Base-by-base conservation (phyloP, 805 yeast species). In the Allodekkera sacchari region DNA sequence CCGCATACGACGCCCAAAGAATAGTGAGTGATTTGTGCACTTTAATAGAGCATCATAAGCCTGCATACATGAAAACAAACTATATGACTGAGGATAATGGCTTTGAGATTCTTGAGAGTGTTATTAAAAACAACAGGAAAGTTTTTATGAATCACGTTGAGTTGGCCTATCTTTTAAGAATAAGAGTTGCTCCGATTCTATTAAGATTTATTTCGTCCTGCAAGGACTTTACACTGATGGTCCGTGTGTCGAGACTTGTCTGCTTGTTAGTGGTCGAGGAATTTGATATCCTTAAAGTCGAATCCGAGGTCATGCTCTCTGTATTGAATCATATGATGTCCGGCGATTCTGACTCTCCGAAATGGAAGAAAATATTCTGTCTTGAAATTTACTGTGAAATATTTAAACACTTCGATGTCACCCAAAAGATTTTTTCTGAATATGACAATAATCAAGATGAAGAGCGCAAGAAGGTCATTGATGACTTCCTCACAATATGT, bases 91-190 rank as follows among this genome's bases (percentile, higher is more conserved):
- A 79, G 53, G 68, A 74, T 28, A 67, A 85, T 36, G 84, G 85
- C 0, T 68, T 92, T 32, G 98, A 89, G 48, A 67, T 89, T 18
- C 53, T 92, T 15, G 97, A 92, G 55, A 80, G 80, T 35, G 66
- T 88, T 4, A 55, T 92, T 20, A 66, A 76, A 10, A 77, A 76
- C 48, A 85, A 85, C 46, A 61, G 64, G 12, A 38, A 47, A 0
- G 46, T 76, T 3, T 83, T 89, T 47, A 52, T 65, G 12, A 33
- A 52, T 3, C 85, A 79, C 41, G 57, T 50, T 2, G 95, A 84
- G 44, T 63, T 89, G 22, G 75, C 76, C 1, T 74, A 66, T 41
- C 55, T 87, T 9, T 55, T 88, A 16, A 63, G 89, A 46, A 68
- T 74, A 1, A 70, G 76, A 35, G 69, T 84, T 1, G 78, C 83